phyloP scores from a whole-genome alignment of 305 asterid species.

The Rubia balearica region DNA sequence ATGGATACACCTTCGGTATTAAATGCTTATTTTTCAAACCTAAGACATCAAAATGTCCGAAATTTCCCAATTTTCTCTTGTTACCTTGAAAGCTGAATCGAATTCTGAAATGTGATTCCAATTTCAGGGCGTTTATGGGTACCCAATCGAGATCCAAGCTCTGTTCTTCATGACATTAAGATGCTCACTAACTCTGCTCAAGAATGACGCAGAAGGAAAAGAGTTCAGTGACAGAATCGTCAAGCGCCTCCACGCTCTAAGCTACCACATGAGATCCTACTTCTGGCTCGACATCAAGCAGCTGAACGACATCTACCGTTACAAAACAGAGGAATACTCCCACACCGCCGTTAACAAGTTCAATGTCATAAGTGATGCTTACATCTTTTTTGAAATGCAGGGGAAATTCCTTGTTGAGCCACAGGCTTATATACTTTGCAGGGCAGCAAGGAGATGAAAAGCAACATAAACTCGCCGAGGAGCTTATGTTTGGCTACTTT shows the following conservation, averaged over 20 bases:
- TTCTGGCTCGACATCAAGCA: conserved; percentile 78
- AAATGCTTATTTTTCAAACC: too few relatives aligned
- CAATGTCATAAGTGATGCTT: conserved; percentile 31
- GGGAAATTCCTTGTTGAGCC: conserved; percentile 79
- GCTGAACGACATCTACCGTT: conserved; percentile 68
- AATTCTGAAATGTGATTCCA: neutral
- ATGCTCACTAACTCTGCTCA: conserved; percentile 58
- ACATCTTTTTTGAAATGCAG: conserved; percentile 38
- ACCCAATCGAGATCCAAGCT: conserved; percentile 84
- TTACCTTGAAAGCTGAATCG: neutral
- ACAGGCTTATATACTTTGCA: conserved; percentile 67
- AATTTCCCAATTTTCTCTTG: neutral
- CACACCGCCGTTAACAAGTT: conserved; percentile 90
- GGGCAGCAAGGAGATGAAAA: conserved; percentile 48
- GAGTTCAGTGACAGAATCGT: conserved; percentile 44
- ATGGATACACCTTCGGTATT: too few relatives aligned
- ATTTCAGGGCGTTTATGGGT: conserved; percentile 78
- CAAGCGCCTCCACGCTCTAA: conserved; percentile 66
- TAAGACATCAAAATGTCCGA: neutral
- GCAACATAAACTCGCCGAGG: conserved; percentile 77
- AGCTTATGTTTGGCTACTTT: conserved; percentile 67
- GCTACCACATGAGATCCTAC: conserved; percentile 77
- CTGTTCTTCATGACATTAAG: conserved; percentile 74
- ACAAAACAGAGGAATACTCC: conserved; percentile 79
- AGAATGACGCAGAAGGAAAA: conserved; percentile 55